Evolutionary conservation across 108 stramenopile species (phyloP), one percentile per base, ranked within the genome.

Genomic region (Craspedostauros australis): DNA sequence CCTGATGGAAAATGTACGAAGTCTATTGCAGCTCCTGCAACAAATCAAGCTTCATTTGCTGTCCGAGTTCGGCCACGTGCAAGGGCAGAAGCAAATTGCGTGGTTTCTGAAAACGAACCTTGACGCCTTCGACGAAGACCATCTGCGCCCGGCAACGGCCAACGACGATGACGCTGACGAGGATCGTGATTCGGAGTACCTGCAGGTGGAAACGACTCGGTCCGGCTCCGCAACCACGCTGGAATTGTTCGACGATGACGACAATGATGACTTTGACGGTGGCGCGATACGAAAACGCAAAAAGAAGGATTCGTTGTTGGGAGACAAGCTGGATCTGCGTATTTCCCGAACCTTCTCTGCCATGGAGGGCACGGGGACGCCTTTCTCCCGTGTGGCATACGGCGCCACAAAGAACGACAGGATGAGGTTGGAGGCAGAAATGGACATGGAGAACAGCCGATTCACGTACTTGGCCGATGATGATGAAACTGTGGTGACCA

Each of bases 401-500:
- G 86, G 86, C 3, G 86, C 82, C 26, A 77, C 66, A n/a, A 92
- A 78, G 32, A 87, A 42, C 2, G 89, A 91, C 50, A 67, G 77
- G 30, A 70, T 86, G 72, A 70, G 71, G 34, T 59, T 78, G 38
- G 84, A 87, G 42, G 81, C 86, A 28, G 86, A 87, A 57, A 34
- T 68, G 12, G 65, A 52, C 9, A 27, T 23, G 6, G 41, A 50
- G 12, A 9, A 28, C 4, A 42, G 54, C 4, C 48, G 50, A 6
- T 58, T 48, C 23, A 58, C 57, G 5, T 57, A 55, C 15, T 52
- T 80, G n/a, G 49, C 77, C 39, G 89, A 91, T 16, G 89, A 91
- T 50, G 90, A 91, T 46, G 84, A 88, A 71, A 92, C 90, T 5
- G 77, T 92, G 20, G 61, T 64, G n/a, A 88, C 84, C 6, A 52